These are phyloP conservation scores for Leucosporidium yakuticum DNA, from an alignment of 768 basidiomycete genomes.

Conservation along the genomic window DNA sequence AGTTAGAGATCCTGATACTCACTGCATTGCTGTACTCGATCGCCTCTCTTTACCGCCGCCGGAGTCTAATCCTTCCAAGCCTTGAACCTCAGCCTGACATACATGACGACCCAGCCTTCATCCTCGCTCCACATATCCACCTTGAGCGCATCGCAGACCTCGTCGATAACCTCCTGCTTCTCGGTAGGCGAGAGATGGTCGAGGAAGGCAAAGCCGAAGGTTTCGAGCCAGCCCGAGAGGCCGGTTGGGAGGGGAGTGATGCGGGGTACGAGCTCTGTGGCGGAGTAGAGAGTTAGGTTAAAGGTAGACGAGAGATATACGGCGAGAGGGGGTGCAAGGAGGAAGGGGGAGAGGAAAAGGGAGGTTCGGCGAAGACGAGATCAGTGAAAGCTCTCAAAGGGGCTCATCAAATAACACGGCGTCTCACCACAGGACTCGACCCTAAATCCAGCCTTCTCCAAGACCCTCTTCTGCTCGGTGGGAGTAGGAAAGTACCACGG, in stretches of 20 bases:
- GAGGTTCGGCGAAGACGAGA: slow-evolving; percentile 47
- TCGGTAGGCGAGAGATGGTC: slow-evolving; percentile 52
- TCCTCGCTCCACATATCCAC: slow-evolving; percentile 21
- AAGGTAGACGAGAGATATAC: too few relatives aligned
- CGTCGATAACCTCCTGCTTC: slow-evolving; percentile 55
- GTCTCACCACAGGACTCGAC: slow-evolving; percentile 46
- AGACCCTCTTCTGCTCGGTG: slow-evolving; percentile 59
- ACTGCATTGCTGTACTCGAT: too few relatives aligned
- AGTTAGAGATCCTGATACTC: too few relatives aligned
- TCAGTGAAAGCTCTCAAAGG: too few relatives aligned
- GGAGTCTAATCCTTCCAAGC: slow-evolving; percentile 19
- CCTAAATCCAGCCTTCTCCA: slow-evolving; percentile 56
- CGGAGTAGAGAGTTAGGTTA: neutral
- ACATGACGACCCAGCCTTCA: slow-evolving; percentile 65
- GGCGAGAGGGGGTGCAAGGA: slow-evolving; percentile 45
- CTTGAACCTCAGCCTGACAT: slow-evolving; percentile 60
- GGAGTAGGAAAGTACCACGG: slow-evolving; percentile 81
- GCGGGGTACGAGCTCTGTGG: slow-evolving; percentile 41
- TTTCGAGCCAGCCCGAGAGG: slow-evolving; percentile 57
- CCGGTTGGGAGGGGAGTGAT: slow-evolving; percentile 43
- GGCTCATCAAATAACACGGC: neutral
- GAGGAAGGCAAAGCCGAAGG: slow-evolving; percentile 62
- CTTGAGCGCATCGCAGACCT: slow-evolving; percentile 33
- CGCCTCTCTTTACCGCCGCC: too few relatives aligned
- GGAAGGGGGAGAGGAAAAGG: slow-evolving; percentile 50